These are phyloP conservation scores for Microdochium trichocladiopsis DNA, from an alignment of 2,329 filamentous ascomycete species.

Conservation along the genomic window DNA sequence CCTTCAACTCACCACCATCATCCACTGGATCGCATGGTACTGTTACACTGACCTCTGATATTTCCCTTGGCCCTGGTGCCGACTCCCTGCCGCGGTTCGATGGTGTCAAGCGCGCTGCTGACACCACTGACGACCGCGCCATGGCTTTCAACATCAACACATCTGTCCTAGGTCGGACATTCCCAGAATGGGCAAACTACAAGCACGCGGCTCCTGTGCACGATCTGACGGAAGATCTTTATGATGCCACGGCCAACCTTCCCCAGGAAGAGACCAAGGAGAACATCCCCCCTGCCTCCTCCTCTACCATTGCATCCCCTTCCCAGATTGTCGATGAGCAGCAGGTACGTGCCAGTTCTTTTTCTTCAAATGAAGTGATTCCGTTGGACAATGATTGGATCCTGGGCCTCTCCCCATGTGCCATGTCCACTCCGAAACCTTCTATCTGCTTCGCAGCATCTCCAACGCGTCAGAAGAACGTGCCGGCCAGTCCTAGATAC, in stretches of 20 bases:
- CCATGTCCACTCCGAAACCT: not conserved
- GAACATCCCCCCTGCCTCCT: conserved; percentile 30
- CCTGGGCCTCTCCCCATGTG: not conserved
- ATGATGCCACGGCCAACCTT: conserved; percentile 13
- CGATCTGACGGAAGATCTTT: conserved; percentile 24
- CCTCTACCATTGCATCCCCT: conserved; percentile 25
- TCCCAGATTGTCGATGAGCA: not conserved
- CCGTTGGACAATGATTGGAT: not conserved
- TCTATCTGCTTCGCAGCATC: not conserved
- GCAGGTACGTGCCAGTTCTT: not conserved
- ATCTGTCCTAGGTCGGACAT: conserved; percentile 34
- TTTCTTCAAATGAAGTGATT: not conserved
- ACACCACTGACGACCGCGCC: conserved; percentile 8
- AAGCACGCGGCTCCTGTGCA: conserved; percentile 8
- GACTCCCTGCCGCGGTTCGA: conserved; percentile 46
- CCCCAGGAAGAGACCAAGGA: conserved; percentile 32
- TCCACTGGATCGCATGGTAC: conserved; percentile 52
- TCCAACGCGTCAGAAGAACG: not conserved
- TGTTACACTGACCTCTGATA: conserved; percentile 45
- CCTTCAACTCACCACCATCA: conserved; percentile 51
- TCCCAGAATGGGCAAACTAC: conserved; percentile 38
- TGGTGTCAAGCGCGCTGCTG: conserved; percentile 24
- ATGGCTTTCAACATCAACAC: conserved; percentile 23
- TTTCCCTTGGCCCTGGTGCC: conserved; percentile 45
- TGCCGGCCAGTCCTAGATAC: not conserved